Base-by-base conservation (phyloP, 2,329 filamentous ascomycete species). In the Alternaria ventricosa region DNA sequence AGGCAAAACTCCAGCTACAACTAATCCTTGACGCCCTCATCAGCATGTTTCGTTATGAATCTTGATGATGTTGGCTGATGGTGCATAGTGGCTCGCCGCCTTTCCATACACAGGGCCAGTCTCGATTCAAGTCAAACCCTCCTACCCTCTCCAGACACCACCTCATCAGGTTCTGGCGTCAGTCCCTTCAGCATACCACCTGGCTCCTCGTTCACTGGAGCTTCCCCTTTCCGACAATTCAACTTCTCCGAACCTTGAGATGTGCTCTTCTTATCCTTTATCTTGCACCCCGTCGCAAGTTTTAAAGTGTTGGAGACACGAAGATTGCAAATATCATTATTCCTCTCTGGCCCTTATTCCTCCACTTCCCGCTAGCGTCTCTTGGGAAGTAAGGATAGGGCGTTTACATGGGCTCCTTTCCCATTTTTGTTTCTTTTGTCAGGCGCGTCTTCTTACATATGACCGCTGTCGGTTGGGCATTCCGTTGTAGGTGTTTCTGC, bases 1-100 rank as follows among this genome's bases (percentile, higher is more conserved):
- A 71, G 78, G 43, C 77, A 79, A 10, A 80, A 80, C 62, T 79
- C 76, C n/a, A 68, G 60, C 50, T 79, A 76, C 63, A 71, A 69
- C 41, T 77, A 76, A 55, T 36, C 23, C 18, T 27, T 36, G 28
- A 36, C 18, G 49, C 28, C 51, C 30, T 23, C 51, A 43, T 55
- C 33, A 43, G 13, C 28, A 22, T 43, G 36, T 23, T 47, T 41
- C 20, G 36, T 49, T 18, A 57, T 22, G 12, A 18, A 20, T 33
- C 25, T 44, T 60, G 33, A 20, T 15, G 51, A 23, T 11, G 25
- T 36, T 27, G 25, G 46, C 47, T 51, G 46, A 49, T 51, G 6
- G 49, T 44, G 53, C 43, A 25, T 55, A 69, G 61, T 55, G 13
- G 11, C 36, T 45, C 58, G 62, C 41, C 49, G 49, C 51, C 44